These are phyloP conservation scores for Cylindrotheca closterium DNA, from an alignment of 108 stramenopile genomes.

Conservation along the genomic window DNA sequence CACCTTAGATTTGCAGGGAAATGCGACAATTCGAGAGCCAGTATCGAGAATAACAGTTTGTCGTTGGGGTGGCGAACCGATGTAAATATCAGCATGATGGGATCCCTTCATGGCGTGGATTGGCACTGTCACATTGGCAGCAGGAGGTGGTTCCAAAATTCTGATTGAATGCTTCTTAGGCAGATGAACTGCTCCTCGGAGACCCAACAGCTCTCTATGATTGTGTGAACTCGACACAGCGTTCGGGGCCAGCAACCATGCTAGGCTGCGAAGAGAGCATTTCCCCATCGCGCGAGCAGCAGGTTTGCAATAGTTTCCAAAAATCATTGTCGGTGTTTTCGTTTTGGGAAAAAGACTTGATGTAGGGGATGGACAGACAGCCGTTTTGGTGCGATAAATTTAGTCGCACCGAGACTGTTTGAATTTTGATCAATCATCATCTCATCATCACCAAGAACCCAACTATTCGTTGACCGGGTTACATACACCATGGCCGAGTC, in stretches of 20 bases:
- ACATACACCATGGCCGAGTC: not conserved
- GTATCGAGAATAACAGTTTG: constrained; percentile 96
- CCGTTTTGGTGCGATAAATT: too few species aligned
- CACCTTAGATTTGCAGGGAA: constrained; percentile 82
- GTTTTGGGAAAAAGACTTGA: too few species aligned
- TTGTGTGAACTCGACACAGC: not conserved
- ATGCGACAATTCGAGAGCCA: constrained; percentile 87
- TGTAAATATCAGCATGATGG: constrained; percentile 86
- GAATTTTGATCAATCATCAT: not conserved
- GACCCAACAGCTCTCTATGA: constrained; percentile 13
- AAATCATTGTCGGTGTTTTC: too few species aligned
- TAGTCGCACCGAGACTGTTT: too few species aligned
- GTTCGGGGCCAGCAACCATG: not conserved
- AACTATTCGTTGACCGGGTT: too few species aligned
- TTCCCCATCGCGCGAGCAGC: too few species aligned
- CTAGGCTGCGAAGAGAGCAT: not conserved
- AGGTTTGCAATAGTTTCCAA: too few species aligned
- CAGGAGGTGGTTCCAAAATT: not conserved
- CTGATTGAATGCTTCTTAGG: not conserved
- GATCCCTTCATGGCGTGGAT: constrained; percentile 76
- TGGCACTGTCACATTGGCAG: constrained; percentile 42
- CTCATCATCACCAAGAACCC: constrained; percentile 1
- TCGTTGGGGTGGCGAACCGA: constrained; percentile 91
- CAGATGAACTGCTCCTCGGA: not conserved
- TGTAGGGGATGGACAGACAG: too few species aligned